Base-by-base conservation (phyloP, 78 protist species). In the Trichosphaerium sp. region DNA sequence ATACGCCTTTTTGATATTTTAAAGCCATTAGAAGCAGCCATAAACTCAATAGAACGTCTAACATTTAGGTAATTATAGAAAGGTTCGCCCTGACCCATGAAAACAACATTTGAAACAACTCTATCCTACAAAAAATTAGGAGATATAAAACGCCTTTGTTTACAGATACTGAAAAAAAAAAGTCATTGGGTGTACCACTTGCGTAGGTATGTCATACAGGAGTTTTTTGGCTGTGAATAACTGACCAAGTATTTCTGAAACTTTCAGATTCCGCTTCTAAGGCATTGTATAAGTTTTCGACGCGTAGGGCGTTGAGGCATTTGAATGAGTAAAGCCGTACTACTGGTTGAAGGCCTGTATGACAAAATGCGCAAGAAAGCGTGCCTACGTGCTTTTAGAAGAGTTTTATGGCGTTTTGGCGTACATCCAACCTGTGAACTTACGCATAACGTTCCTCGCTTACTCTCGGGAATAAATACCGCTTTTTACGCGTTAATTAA, bases 71-170 rank as follows among this genome's bases (percentile, higher is more conserved):
- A 78, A 21, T 74, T 73, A 14, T 47, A 47, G n/a, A 70, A 42
- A 41, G 84, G 84, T 37, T 78, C 84, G 26, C 51, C 51, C 44
- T 38, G 56, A 61, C 83, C 84, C 84, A 78, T 78, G 29, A 78
- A 74, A 2, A 78, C 84, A n/a, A 78, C 59, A 54, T 78, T 43
- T 1, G 70, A 63, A 4, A 76, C 18, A 7, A 49, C 4, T 60
- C 78, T 62, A 10, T 60, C 61, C 12, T 29, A n/a, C n/a, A 44
- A 37, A 0, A 47, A 38, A 26, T 26, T 43, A 28, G 52, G 32
- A 47, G 15, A 15, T n/a, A n/a, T n/a, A n/a, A n/a, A n/a, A n/a
- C n/a, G n/a, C n/a, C n/a, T 28, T 51, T 29, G 56, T 29, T 29
- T 11, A 51, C 2, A 4, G 56, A 28, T 11, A 51, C 56, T 51